phyloP scores from a whole-genome alignment of 495 filamentous ascomycete genomes.

The Lasiosphaeria miniovina region DNA sequence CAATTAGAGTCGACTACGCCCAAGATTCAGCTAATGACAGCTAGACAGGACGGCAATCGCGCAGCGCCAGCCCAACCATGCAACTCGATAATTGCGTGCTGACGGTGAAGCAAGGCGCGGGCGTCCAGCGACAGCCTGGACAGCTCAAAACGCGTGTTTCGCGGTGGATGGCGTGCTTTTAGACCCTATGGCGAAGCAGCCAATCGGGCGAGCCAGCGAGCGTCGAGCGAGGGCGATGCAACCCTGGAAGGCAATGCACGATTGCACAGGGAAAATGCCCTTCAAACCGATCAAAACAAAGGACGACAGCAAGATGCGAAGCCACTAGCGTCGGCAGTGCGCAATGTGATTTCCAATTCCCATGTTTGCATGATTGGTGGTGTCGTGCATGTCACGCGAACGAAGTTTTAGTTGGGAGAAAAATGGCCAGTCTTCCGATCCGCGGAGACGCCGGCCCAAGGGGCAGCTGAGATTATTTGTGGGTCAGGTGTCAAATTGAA shows the following conservation, averaged over 20 bases:
- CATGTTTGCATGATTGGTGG: background rate
- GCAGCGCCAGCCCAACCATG: background rate
- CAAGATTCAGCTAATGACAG: background rate
- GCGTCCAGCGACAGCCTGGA: background rate
- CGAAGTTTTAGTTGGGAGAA: no score
- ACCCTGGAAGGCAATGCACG: background rate
- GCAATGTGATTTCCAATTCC: background rate
- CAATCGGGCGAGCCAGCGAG: background rate
- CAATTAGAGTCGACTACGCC: background rate
- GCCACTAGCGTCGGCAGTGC: background rate
- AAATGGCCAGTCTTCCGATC: no score
- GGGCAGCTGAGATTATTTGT: no score
- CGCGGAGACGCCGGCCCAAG: no score
- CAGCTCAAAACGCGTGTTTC: background rate
- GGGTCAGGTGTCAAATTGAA: no score
- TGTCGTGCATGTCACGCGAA: no score
- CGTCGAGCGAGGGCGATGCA: background rate
- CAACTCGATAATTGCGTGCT: background rate
- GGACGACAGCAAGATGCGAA: background rate
- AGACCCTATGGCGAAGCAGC: constrained; percentile 6
- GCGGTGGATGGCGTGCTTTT: constrained; percentile 10
- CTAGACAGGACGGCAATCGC: background rate
- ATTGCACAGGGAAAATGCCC: no score
- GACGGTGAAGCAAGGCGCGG: background rate
- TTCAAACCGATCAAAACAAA: background rate